Evolutionary conservation across 495 filamentous ascomycete genomes (phyloP).

Genomic region (Penicillium bovifimosum): DNA sequence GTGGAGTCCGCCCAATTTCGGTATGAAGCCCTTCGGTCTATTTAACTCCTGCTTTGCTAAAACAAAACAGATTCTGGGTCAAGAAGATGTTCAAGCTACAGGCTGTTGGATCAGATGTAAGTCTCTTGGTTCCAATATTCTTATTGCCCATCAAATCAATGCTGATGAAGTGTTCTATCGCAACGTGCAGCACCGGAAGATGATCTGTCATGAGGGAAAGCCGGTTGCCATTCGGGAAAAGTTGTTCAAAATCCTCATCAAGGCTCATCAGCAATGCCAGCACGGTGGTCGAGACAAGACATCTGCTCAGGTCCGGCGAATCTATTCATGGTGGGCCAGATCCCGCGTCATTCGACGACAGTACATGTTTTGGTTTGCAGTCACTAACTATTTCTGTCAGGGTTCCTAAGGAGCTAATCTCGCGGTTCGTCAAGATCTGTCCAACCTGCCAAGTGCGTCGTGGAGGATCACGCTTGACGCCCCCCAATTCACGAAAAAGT

Average conservation of each 20-base stretch:
- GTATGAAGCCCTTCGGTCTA: conserved; percentile 23
- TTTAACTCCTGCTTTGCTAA: conserved; percentile 1
- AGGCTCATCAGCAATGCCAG: conserved; percentile 52
- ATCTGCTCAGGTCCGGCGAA: conserved; percentile 50
- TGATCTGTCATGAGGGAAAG: conserved; percentile 56
- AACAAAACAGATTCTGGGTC: conserved; percentile 49
- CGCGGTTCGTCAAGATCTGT: conserved; percentile 53
- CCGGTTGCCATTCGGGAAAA: conserved; percentile 56
- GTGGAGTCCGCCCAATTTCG: conserved; percentile 54
- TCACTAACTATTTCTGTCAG: conserved; percentile 25
- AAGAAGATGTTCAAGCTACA: conserved; percentile 57
- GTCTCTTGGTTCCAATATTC: neutral
- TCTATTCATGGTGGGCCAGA: conserved; percentile 50
- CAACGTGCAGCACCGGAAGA: conserved; percentile 30
- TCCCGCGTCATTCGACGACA: neutral
- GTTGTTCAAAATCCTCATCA: conserved; percentile 52
- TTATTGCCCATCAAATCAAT: neutral
- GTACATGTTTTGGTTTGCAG: neutral
- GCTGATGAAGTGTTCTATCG: conserved; percentile 6
- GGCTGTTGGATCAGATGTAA: conserved; percentile 36
- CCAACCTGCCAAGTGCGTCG: conserved; percentile 48
- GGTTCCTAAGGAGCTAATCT: conserved; percentile 55
- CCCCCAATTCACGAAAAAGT: conserved; percentile 39
- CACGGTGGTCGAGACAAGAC: conserved; percentile 59
- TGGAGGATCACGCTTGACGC: conserved; percentile 40